Conservation (phyloP, 202 grass and related monocot species). For the Saccharum hybrid region DNA sequence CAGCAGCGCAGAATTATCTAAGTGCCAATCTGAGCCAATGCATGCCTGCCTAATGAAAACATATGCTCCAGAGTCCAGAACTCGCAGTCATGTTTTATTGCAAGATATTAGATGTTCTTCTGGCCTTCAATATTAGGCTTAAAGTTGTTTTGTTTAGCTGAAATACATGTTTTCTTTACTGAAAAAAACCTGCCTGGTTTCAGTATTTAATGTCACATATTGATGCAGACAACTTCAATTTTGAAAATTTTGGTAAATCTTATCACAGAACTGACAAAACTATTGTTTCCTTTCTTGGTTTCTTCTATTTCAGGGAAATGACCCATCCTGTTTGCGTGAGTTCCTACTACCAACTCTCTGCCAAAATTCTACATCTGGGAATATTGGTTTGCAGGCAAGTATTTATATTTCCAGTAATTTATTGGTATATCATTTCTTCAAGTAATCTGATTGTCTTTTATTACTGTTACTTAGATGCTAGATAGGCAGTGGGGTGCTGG, state of each 20-base stretch:
- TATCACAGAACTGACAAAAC: conserved; percentile 32
- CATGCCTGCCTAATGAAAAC: conserved; percentile 33
- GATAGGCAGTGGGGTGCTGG: conserved; percentile 92
- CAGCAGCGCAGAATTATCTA: not conserved
- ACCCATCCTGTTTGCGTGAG: conserved; percentile 91
- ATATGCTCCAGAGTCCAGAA: not conserved
- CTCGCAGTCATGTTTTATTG: conserved; percentile 19
- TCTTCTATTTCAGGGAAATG: conserved; percentile 71
- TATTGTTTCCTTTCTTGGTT: conserved; percentile 11
- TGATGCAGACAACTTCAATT: conserved; percentile 2
- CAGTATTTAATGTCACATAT: conserved; percentile 32
- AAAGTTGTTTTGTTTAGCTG: not conserved
- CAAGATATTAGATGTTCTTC: conserved; percentile 39
- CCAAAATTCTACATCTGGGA: conserved; percentile 75
- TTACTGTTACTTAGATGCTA: conserved; percentile 66
- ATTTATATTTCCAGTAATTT: conserved; percentile 28
- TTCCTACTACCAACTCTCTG: conserved; percentile 83
- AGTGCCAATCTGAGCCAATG: conserved; percentile 23
- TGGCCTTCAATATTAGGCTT: conserved; percentile 6
- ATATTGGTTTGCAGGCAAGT: conserved; percentile 81
- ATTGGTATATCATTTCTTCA: conserved; percentile 31
- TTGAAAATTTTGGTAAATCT: conserved; percentile 14
- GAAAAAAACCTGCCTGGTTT: conserved; percentile 10
- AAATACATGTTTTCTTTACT: not conserved
- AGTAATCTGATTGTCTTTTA: conserved; percentile 32